Conservation (phyloP, 495 filamentous ascomycete species). For the Trichoderma gamsii region DNA sequence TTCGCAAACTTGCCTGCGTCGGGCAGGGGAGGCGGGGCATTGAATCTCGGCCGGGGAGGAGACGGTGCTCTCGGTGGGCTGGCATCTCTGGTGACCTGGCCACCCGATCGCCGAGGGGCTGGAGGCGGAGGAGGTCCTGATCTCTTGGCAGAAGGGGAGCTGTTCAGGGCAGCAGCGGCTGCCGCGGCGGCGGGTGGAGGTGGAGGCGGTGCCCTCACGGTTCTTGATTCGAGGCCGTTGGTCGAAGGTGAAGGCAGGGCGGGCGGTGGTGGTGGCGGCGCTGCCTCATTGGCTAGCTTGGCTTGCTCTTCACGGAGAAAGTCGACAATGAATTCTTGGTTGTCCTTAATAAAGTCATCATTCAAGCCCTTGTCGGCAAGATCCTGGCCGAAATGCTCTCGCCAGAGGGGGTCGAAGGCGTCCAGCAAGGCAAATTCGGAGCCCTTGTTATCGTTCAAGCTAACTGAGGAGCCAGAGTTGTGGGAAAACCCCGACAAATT, state of each 20-base stretch:
- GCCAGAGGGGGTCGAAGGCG: slow-evolving; percentile 74
- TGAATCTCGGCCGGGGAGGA: slow-evolving; percentile 57
- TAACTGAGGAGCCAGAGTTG: slow-evolving; percentile 38
- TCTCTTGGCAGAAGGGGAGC: slow-evolving; percentile 49
- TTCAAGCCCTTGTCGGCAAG: slow-evolving; percentile 81
- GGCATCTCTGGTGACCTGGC: slow-evolving; percentile 40
- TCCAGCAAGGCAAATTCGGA: slow-evolving; percentile 65
- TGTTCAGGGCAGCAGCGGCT: slow-evolving; percentile 47
- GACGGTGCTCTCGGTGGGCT: slow-evolving; percentile 49
- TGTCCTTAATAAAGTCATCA: slow-evolving; percentile 84
- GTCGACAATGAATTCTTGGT: slow-evolving; percentile 89
- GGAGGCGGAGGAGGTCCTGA: slow-evolving; percentile 62
- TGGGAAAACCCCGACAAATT: slow-evolving; percentile 47
- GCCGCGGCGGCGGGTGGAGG: slow-evolving; percentile 44
- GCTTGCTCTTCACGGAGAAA: slow-evolving; percentile 80
- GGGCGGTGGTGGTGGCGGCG: slow-evolving; percentile 49
- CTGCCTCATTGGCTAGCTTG: slow-evolving; percentile 35
- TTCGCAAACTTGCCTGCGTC: slow-evolving; percentile 78
- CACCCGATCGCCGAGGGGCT: slow-evolving; percentile 57
- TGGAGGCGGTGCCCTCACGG: slow-evolving; percentile 50
- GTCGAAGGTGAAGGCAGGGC: slow-evolving; percentile 28
- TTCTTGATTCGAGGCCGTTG: slow-evolving; percentile 15
- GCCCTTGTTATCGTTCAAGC: slow-evolving; percentile 31
- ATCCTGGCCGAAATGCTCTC: slow-evolving; percentile 73
- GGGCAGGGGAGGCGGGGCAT: slow-evolving; percentile 75